Percentiles rank a stretch among this genome's conserved stretches.
These are phyloP conservation scores for Amaranthus cruentus DNA, from an alignment of 148 eudicot genomes.

Conservation along the genomic window DNA sequence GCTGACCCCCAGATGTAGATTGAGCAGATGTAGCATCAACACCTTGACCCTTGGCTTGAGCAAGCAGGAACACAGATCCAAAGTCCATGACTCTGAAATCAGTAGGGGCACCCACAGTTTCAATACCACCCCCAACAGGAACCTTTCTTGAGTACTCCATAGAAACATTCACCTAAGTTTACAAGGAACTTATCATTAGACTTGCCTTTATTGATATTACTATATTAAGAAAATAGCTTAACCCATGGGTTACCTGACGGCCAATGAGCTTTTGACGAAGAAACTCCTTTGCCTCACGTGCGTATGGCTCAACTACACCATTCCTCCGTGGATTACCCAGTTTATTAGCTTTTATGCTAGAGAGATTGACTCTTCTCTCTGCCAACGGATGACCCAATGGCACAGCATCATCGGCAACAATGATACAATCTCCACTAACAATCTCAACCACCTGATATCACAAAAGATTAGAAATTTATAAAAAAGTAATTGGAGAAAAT, in stretches of 20 bases:
- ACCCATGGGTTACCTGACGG: slow-evolving; percentile 51
- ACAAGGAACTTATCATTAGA: slow-evolving; percentile 17
- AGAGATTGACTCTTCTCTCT: slow-evolving; percentile 90
- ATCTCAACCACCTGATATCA: slow-evolving; percentile 78
- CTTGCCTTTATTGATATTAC: slow-evolving; percentile 3
- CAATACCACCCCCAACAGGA: slow-evolving; percentile 39
- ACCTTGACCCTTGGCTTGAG: slow-evolving; percentile 60
- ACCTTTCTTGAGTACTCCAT: slow-evolving; percentile 97
- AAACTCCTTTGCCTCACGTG: slow-evolving; percentile 91
- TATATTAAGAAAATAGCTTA: neutral
- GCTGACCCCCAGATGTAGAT: slow-evolving; percentile 46
- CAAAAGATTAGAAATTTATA: neutral
- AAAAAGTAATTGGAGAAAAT: slow-evolving; percentile 3
- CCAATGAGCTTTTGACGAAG: slow-evolving; percentile 81
- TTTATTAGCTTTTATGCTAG: slow-evolving; percentile 86
- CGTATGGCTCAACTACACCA: slow-evolving; percentile 61
- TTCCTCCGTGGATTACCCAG: slow-evolving; percentile 76
- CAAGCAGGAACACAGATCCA: slow-evolving; percentile 72
- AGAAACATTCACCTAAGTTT: slow-evolving; percentile 75
- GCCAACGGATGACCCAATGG: slow-evolving; percentile 82
- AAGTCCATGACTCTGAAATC: slow-evolving; percentile 79
- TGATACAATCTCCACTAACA: slow-evolving; percentile 84
- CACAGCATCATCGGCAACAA: slow-evolving; percentile 89
- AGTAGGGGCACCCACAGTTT: slow-evolving; percentile 35
- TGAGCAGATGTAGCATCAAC: slow-evolving; percentile 41